Evolutionary conservation across 176 grass and related monocot species (phyloP).

Genomic region (Olyra latifolia): DNA sequence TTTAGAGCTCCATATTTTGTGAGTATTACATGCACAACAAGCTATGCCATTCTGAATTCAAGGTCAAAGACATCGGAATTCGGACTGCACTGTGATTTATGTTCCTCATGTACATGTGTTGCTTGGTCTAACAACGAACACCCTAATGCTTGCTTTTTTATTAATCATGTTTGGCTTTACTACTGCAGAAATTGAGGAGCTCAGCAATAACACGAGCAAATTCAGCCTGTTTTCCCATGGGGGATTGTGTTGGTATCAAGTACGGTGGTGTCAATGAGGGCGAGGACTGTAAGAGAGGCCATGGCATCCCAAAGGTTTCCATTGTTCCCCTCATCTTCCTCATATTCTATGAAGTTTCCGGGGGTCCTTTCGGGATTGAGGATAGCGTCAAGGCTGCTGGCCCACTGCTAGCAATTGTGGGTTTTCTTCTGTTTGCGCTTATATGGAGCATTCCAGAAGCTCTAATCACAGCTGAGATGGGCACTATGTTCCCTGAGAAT

Average conservation of each 20-base stretch:
- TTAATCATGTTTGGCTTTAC: constrained; percentile 10
- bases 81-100: neutral
- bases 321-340: constrained; percentile 77
- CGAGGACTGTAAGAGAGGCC: constrained; percentile 32
- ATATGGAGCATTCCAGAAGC: constrained; percentile 91
- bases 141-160: neutral
- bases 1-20: constrained; percentile 8
- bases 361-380: constrained; percentile 90
- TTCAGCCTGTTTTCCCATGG: constrained; percentile 42
- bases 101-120: neutral
- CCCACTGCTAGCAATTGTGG: constrained; percentile 75
- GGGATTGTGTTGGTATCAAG: constrained; percentile 31
- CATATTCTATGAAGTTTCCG: constrained; percentile 96
- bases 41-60: neutral
- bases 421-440: constrained; percentile 74
- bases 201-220: constrained; percentile 35
- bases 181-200: constrained; percentile 51
- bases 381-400: constrained; percentile 79
- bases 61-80: neutral
- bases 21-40: constrained; percentile 1
- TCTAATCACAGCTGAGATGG: constrained; percentile 91
- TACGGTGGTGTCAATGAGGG: constrained; percentile 8
- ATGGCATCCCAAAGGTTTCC: constrained; percentile 65
- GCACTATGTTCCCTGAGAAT: constrained; percentile 92
- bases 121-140: neutral